Evolutionary conservation across 495 filamentous ascomycete genomes (phyloP), one percentile per base, ranked within the genome.

Genomic region (Achaetomiella virescens): DNA sequence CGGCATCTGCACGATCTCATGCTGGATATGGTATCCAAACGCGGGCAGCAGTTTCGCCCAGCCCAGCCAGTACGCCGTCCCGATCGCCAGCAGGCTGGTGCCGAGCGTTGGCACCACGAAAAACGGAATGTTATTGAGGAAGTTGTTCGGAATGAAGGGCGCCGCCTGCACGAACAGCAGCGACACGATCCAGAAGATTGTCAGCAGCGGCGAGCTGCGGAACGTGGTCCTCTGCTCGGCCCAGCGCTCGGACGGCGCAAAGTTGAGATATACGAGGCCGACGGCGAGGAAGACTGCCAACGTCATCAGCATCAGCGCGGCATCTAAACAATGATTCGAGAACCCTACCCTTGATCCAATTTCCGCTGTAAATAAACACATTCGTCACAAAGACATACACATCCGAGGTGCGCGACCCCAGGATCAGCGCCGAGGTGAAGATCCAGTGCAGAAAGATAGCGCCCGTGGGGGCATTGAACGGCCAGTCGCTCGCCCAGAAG

Each of bases 361-460:
- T 71, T 7, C 67, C 64, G 29, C 58, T 68, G 45, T 70, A 70
- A 27, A 64, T 68, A 48, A 71, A 71, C 31, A 71, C 58, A 46
- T 67, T 63, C 40, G 54, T 55, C 11, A 61, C 52, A 57, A 66
- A 73, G 45, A 48, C 57, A 60, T 63, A 66, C 14, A 59, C 58
- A 21, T 60, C 56, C 41, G 37, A 40, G n/a, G 58, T 60, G 38
- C 48, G 51, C 18, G 53, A 61, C 21, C 62, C 79, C 18, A 84
- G 71, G 72, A 86, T 78, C 55, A 85, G 75, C 29, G 82, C 72
- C 22, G 78, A 70, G 0, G 81, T 83, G 4, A 84, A 76, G n/a
- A 82, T 61, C 70, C 80, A 84, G 60, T 87, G 82, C 55, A 84
- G 71, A 38, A 86, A 76, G 18, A 86, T 75, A 24, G 82, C 83